These are phyloP conservation scores for Crithidia mellificae DNA, from an alignment of 208 protist species.

Conservation along the genomic window DNA sequence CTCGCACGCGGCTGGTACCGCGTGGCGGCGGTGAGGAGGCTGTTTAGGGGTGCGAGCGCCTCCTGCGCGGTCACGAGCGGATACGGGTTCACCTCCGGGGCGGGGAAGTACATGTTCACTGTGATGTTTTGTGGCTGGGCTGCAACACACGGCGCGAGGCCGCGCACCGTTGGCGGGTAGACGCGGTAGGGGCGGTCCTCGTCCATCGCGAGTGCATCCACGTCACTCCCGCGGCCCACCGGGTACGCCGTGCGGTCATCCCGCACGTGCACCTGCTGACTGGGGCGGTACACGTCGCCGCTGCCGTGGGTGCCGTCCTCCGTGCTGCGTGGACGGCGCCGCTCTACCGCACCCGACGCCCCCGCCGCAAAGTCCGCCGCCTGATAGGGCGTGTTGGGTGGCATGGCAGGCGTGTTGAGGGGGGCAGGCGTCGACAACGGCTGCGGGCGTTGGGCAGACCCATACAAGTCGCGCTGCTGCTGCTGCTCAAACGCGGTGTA, in stretches of 20 bases:
- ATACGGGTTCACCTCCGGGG: slow-evolving; percentile 15
- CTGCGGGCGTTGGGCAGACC: not conserved
- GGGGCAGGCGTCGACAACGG: not conserved
- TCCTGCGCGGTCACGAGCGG: not conserved
- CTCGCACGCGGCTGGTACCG: slow-evolving; percentile 10
- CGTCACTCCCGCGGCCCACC: not conserved
- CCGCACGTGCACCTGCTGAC: not conserved
- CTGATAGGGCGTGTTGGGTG: slow-evolving; percentile 20
- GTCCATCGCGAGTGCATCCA: not conserved
- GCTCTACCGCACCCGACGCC: slow-evolving; percentile 1
- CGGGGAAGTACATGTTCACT: slow-evolving; percentile 34
- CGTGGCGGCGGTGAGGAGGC: not conserved
- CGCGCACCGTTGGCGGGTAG: not conserved
- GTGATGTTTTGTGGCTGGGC: slow-evolving; percentile 27
- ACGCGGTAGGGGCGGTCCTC: not conserved
- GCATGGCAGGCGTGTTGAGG: slow-evolving; percentile 5
- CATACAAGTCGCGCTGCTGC: not conserved
- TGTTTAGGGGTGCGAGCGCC: not conserved
- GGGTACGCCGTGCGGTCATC: slow-evolving; percentile 1
- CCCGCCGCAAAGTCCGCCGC: not conserved
- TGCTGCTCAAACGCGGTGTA: not conserved
- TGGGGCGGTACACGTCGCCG: too few relatives aligned
- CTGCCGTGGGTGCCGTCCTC: not conserved
- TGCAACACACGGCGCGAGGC: not conserved
- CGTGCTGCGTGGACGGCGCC: slow-evolving; percentile 10